Evolutionary conservation across 2,329 filamentous ascomycete species (phyloP).

Genomic region (Sphaerulina vaccinii): DNA sequence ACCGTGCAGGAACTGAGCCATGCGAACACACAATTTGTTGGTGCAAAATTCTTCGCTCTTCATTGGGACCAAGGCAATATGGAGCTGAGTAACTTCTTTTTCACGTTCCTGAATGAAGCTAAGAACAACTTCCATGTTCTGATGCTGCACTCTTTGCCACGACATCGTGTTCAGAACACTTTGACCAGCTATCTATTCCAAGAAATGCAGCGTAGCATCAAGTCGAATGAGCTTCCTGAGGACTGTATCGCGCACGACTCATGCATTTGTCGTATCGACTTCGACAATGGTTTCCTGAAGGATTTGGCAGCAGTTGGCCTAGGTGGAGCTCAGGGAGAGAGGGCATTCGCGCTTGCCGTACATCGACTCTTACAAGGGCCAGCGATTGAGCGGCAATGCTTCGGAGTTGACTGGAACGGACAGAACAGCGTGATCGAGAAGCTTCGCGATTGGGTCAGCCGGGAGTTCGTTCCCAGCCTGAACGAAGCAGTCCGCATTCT

Average conservation of each 20-base stretch:
- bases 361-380: constrained; percentile 64
- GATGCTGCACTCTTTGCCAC: constrained; percentile 32
- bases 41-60: no score
- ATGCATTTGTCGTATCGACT: constrained; percentile 29
- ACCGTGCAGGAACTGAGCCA: constrained; percentile 41
- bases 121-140: constrained; percentile 28
- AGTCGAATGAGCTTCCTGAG: constrained; percentile 18
- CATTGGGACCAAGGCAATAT: no score
- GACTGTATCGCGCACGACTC: constrained; percentile 46
- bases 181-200: constrained; percentile 29
- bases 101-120: constrained; percentile 10
- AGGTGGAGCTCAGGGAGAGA: constrained; percentile 67
- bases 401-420: constrained; percentile 58
- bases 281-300: constrained; percentile 27
- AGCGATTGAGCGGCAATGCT: constrained; percentile 58
- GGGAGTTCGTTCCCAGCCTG: constrained; percentile 64
- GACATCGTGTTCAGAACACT: constrained; percentile 29
- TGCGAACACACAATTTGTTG: no score
- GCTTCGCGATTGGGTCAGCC: constrained; percentile 66
- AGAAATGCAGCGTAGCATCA: constrained; percentile 24
- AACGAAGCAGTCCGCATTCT: constrained; percentile 49
- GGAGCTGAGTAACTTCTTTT: no score
- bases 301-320: constrained; percentile 63
- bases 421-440: constrained; percentile 58
- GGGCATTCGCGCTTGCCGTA: constrained; percentile 70